Base-by-base conservation (phyloP, 2,329 filamentous ascomycete genomes). In the Fusarium sacchari region DNA sequence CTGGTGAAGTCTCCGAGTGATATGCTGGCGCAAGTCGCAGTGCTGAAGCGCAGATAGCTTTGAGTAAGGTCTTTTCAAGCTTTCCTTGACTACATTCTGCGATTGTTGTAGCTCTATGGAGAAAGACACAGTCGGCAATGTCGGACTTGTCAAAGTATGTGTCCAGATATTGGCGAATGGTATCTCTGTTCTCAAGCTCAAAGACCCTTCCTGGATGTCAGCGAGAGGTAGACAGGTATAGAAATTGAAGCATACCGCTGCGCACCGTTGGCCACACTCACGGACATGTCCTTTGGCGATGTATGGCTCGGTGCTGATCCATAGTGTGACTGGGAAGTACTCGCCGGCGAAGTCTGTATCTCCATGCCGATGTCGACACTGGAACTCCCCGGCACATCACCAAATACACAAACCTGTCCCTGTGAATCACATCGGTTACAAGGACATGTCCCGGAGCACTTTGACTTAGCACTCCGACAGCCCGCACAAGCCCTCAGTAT, bases 391-490 rank as follows among this genome's bases (percentile, higher is more conserved):
- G 14, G 26, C 0, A 58, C 32, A 20, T 40, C 43, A 2, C 47
- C 49, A 18, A 75, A 75, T 0, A 57, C 3, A 37, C 76, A 79
- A 7, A 55, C 58, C 4, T 67, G 61, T 0, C 60, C 57, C 2
- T 69, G 69, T 11, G 73, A 75, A n/a, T 64, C 69, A 64, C 82
- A 83, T 63, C 80, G 73, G 30, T 36, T 43, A 26, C 82, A 83
- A 13, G 82, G 81, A 15, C 72, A 56, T 2, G 50, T 72, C 3
- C 82, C 82, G 1, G 79, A 81, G 60, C 82, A 84, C 39, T 80
- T 82, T 1, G 79, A 76, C 60, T 84, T 84, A 18, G 79, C 76
- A 40, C 66, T 71, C 7, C 82, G 77, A 69, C 82, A 84, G n/a
- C 72, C 58, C 6, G 74, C 63, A 60, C 82, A 83, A 11, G 82